Evolutionary conservation across 2,329 filamentous ascomycete genomes (phyloP).

Genomic region (Dactylellina sp.): DNA sequence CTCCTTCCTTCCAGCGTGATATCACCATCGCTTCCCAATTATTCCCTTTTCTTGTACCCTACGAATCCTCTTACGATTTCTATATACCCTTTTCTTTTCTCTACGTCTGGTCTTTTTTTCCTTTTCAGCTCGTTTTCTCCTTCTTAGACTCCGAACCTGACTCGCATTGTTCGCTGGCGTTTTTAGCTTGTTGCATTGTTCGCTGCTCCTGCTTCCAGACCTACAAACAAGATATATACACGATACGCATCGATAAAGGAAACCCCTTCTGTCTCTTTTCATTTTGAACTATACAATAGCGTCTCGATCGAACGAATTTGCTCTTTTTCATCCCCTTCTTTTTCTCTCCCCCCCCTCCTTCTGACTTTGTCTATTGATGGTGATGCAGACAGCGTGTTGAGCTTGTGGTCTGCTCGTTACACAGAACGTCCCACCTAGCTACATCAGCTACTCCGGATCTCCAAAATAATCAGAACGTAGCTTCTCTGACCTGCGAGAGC

Average conservation of each 20-base stretch:
- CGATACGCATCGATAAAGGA: slow-evolving; percentile 1
- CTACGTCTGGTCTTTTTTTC: background rate
- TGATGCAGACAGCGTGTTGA: slow-evolving; percentile 13
- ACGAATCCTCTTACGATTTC: slow-evolving; percentile 32
- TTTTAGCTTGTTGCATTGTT: slow-evolving; percentile 27
- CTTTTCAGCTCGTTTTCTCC: slow-evolving; percentile 13
- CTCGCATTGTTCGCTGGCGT: slow-evolving; percentile 36
- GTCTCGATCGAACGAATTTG: background rate
- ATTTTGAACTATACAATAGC: no score
- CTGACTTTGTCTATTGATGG: background rate
- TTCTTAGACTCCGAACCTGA: slow-evolving; percentile 26
- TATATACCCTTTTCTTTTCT: slow-evolving; percentile 16
- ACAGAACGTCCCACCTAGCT: slow-evolving; percentile 15
- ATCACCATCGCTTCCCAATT: background rate
- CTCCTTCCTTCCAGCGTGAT: background rate
- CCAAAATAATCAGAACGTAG: slow-evolving; percentile 2
- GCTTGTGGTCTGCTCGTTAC: slow-evolving; percentile 14
- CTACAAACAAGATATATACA: background rate
- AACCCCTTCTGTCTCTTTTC: background rate
- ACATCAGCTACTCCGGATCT: slow-evolving; percentile 15
- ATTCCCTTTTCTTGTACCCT: background rate
- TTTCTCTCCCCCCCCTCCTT: no score
- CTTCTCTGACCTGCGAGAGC: background rate
- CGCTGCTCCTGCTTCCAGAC: background rate
- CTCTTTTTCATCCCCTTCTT: background rate